These are phyloP conservation scores for Colletotrichum camelliae DNA, from an alignment of 2,329 filamentous ascomycete genomes.

Conservation along the genomic window DNA sequence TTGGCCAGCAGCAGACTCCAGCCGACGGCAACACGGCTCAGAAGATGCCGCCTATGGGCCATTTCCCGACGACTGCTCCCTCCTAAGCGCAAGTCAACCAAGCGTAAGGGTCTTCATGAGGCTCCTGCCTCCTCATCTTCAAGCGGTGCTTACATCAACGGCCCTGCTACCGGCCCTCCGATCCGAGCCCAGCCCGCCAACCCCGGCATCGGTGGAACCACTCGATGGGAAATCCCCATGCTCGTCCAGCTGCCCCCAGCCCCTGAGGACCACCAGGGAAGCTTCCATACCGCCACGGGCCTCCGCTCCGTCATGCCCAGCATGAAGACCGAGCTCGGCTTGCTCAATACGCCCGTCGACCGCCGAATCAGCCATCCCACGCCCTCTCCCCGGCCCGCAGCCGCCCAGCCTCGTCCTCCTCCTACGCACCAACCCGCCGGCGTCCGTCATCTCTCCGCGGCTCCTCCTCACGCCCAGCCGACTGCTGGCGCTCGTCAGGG, in stretches of 20 bases:
- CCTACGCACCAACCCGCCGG: no score
- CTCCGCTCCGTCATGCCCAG: neutral
- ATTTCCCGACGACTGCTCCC: neutral
- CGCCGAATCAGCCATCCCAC: neutral
- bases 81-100: neutral
- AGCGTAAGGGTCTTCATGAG: neutral
- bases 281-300: neutral
- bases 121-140: neutral
- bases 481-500: neutral
- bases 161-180: fast-evolving
- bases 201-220: neutral
- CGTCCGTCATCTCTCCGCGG: no score
- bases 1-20: no score
- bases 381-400: neutral
- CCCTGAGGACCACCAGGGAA: neutral
- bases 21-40: neutral
- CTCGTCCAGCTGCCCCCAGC: fast-evolving
- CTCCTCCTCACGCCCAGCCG: neutral
- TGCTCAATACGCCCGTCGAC: neutral
- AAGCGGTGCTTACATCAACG: no score
- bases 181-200: neutral
- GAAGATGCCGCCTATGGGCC: neutral
- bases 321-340: neutral
- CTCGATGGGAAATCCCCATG: fast-evolving
- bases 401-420: neutral